Base-by-base conservation (phyloP, 1,284 basidiomycete genomes). In the Fomitopsis pinicola region DNA sequence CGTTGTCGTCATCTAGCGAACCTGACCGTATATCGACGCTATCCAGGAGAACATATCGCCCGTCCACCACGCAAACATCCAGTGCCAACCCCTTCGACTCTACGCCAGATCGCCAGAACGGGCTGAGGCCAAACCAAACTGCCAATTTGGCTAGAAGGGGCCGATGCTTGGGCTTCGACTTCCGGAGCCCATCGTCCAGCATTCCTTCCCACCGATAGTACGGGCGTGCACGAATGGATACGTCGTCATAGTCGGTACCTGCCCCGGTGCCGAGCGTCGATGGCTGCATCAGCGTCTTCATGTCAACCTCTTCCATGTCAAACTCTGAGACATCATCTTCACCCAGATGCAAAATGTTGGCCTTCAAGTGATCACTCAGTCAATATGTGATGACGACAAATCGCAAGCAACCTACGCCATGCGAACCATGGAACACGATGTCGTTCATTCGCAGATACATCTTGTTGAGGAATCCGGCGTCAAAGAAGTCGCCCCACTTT, bases 401-500 rank as follows among this genome's bases (percentile, higher is more conserved):
- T 33, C 30, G 8, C 30, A 53, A 44, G 42, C 42, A 35, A 10
- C 79, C 63, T 64, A 86, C 87, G 67, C 75, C 73, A 35, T 74
- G 76, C 8, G 83, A 82, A 42, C 80, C 78, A 53, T 77, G 80
- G 69, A 88, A 92, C 4, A 84, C 83, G n/a, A 85, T 82, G 63
- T 92, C 87, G 70, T 92, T 90, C 69, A 93, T 76, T 19, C 88
- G 82, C 48, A 91, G 77, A 71, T 92, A 92, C 36, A 91, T 72
- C 70, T 87, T 88, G 75, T 94, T 93, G 63, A 94, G 71, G 63
- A 91, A 79, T 0, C 91, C 91, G 1, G 82, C 72, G 67, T 89
- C 82, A 67, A 94, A 85, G 65, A 85, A 85, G 46, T 83, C 80
- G 15, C 75, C 75, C 66, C 76, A 78, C 35, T 73, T 75, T 0